Evolutionary conservation across 2,329 filamentous ascomycete genomes (phyloP).

Genomic region (Aotearoamyces nothofagi): DNA sequence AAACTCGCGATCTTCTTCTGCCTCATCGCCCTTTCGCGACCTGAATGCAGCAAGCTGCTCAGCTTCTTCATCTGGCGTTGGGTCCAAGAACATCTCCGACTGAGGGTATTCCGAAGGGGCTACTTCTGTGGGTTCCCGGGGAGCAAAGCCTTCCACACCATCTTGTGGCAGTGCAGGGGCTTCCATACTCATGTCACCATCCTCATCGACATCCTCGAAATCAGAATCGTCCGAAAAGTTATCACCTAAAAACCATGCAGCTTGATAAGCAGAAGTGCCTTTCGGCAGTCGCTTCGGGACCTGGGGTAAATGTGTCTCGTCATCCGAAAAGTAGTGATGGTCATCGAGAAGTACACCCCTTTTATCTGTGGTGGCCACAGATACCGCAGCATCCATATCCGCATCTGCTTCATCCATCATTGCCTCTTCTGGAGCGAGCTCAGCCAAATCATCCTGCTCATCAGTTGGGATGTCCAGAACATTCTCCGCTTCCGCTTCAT

Average conservation of each 20-base stretch:
- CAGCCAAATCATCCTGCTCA: conserved; percentile 70
- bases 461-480: conserved; percentile 57
- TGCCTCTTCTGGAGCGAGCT: conserved; percentile 75
- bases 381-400: conserved; percentile 28
- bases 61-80: conserved; percentile 68
- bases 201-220: conserved; percentile 53
- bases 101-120: conserved; percentile 82
- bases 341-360: conserved; percentile 92
- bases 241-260: conserved; percentile 76
- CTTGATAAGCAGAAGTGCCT: conserved; percentile 87
- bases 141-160: conserved; percentile 56
- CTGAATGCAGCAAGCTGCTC: conserved; percentile 72
- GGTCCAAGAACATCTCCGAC: conserved; percentile 76
- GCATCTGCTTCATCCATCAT: conserved; percentile 57
- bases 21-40: conserved; percentile 61
- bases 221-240: conserved; percentile 74
- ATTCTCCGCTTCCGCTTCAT: conserved; percentile 37
- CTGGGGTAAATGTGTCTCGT: conserved; percentile 46
- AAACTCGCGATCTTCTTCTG: conserved; percentile 84
- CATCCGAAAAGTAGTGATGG: conserved; percentile 95
- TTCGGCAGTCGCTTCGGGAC: conserved; percentile 65
- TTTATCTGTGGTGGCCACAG: conserved; percentile 34
- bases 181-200: conserved; percentile 36
- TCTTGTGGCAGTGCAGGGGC: conserved; percentile 60
- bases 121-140: conserved; percentile 56